Percentiles rank a stretch among this genome's conserved stretches.
Conservation (phyloP, 2,329 filamentous ascomycete species). For the Neonectria ditissima region DNA sequence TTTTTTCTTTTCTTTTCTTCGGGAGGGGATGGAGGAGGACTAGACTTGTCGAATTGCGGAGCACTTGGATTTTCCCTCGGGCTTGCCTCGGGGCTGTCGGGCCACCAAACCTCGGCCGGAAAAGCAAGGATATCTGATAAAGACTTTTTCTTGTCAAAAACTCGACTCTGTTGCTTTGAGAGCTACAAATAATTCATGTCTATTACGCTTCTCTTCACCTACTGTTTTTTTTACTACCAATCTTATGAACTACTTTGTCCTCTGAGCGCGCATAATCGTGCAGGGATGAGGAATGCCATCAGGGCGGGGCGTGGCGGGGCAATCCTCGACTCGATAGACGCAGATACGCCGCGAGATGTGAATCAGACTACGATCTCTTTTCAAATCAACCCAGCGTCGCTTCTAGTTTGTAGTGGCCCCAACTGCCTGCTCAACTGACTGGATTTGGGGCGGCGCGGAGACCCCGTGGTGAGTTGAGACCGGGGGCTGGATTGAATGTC, state of each 20-base stretch:
- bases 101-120: conserved; percentile 37
- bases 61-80: conserved; percentile 48
- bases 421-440: background rate
- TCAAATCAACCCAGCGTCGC: background rate
- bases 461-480: conserved; percentile 9
- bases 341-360: conserved; percentile 21
- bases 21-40: conserved; percentile 40
- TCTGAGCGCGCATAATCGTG: conserved; percentile 2
- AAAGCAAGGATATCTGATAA: conserved; percentile 43
- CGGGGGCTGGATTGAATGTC: conserved; percentile 23
- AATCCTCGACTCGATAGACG: conserved; percentile 21
- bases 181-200: conserved; percentile 32
- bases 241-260: conserved; percentile 6
- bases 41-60: conserved; percentile 46
- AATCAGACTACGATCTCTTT: conserved; percentile 18
- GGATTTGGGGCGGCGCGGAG: conserved; percentile 12
- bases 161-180: conserved; percentile 43
- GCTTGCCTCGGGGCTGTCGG: conserved; percentile 45
- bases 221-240: conserved; percentile 16
- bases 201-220: conserved; percentile 25
- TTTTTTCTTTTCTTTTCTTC: conserved; percentile 30
- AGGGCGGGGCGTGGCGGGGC: conserved; percentile 5
- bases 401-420: background rate
- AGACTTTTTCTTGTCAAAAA: conserved; percentile 38
- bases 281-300: conserved; percentile 16